Conservation (phyloP, 148 eudicot species). For the Rhododendron molle region DNA sequence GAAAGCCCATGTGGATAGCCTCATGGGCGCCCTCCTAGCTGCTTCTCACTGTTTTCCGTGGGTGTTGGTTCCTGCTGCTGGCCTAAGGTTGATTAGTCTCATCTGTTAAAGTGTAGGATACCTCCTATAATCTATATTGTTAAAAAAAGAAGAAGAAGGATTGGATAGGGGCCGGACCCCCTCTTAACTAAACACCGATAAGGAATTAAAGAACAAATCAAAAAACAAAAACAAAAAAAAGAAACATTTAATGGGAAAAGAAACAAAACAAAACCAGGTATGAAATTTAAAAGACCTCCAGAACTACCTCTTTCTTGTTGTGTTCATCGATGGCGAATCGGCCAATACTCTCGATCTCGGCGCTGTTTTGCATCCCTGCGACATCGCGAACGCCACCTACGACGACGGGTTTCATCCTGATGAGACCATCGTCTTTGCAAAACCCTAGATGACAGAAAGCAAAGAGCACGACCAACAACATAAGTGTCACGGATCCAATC, state of each 20-base stretch:
- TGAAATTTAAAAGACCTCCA: background rate
- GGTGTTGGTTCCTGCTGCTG: background rate
- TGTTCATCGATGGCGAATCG: slow-evolving; percentile 58
- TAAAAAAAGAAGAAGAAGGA: background rate
- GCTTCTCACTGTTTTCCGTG: background rate
- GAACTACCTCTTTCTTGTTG: slow-evolving; percentile 43
- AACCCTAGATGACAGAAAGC: slow-evolving; percentile 27
- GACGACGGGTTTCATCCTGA: slow-evolving; percentile 29
- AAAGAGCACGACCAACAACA: slow-evolving; percentile 13
- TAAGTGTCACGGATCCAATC: background rate
- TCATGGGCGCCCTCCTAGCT: background rate
- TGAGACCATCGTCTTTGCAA: slow-evolving; percentile 27
- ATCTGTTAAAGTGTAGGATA: background rate
- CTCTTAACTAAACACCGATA: background rate
- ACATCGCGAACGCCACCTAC: slow-evolving; percentile 22
- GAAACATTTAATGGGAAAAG: background rate
- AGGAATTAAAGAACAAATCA: background rate
- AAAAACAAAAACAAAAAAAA: too few relatives aligned
- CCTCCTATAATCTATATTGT: background rate
- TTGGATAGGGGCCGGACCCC: background rate
- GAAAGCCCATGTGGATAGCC: background rate
- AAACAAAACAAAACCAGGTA: background rate
- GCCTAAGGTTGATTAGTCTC: background rate
- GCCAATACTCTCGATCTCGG: slow-evolving; percentile 40
- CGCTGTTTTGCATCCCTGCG: slow-evolving; percentile 10